These are phyloP conservation scores for Hirsutella thompsonii DNA, from an alignment of 2,329 filamentous ascomycete genomes.

Conservation along the genomic window DNA sequence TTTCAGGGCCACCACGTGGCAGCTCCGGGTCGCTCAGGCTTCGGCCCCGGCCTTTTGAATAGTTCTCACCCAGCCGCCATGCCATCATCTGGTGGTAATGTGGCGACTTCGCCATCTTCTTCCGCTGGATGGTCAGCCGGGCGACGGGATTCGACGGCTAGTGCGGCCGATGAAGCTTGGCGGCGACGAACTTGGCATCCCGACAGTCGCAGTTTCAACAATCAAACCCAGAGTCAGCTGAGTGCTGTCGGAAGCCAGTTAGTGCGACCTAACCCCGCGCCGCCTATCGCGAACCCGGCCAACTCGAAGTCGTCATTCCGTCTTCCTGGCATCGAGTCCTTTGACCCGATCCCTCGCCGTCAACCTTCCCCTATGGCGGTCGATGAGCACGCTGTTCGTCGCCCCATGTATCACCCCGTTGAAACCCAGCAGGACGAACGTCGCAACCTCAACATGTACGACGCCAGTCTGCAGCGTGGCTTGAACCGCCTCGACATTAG, in stretches of 20 bases:
- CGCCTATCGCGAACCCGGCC: slow-evolving; percentile 29
- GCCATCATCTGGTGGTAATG: slow-evolving; percentile 42
- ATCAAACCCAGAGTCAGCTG: slow-evolving; percentile 53
- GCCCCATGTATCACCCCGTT: slow-evolving; percentile 13
- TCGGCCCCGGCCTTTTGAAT: slow-evolving; percentile 40
- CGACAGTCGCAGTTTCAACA: slow-evolving; percentile 51
- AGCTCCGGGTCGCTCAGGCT: slow-evolving; percentile 41
- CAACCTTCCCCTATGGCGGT: slow-evolving; percentile 67
- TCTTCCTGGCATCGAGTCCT: slow-evolving; percentile 84
- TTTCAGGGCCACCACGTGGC: slow-evolving; percentile 45
- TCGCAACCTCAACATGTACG: slow-evolving; percentile 45
- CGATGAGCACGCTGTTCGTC: slow-evolving; percentile 32
- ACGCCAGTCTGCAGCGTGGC: slow-evolving; percentile 52
- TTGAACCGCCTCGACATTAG: slow-evolving; percentile 55
- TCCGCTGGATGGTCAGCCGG: slow-evolving; percentile 35
- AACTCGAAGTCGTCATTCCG: slow-evolving; percentile 49
- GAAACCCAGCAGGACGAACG: slow-evolving; percentile 29
- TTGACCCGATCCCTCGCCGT: slow-evolving; percentile 61
- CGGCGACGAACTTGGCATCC: slow-evolving; percentile 86
- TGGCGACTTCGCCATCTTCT: slow-evolving; percentile 52
- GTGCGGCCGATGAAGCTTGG: slow-evolving; percentile 59
- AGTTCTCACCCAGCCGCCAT: slow-evolving; percentile 41
- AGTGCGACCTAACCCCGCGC: slow-evolving; percentile 40
- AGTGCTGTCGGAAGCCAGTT: slow-evolving; percentile 63
- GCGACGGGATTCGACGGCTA: slow-evolving; percentile 51